Evolutionary conservation across 352 stramenopile genomes (phyloP), one percentile per base, ranked within the genome.

Genomic region (Thalassiosira exigua): DNA sequence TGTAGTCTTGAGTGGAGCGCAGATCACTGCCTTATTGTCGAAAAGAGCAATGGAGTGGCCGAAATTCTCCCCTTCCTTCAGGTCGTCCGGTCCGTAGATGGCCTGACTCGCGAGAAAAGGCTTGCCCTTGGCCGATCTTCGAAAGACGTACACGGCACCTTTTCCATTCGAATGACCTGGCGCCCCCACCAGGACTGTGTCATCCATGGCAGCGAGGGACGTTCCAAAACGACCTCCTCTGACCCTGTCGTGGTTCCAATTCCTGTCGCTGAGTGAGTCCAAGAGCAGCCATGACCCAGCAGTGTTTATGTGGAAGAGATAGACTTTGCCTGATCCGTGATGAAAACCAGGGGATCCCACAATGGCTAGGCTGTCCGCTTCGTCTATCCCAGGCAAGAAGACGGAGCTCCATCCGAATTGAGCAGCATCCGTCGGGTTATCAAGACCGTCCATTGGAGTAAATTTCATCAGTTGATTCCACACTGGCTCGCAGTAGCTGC

Each of bases 341-440:
- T 69, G 46, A 33, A 69, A 81, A n/a, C 85, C 85, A 66, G 85
- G 85, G 29, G 81, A 85, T 29, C 79, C 82, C 48, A 91, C 66
- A 0, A 90, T 71, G 36, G 59, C 66, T 1, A 85, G 48, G 24
- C 7, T 74, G 29, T 46, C 71, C 5, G 17, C 54, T 22, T 61
- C 7, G 21, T 75, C 66, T 24, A 24, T 57, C 12, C 48, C 59
- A 68, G 66, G 52, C 19, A 80, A 54, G 54, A 83, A 78, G 19
- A 75, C 36, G 30, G 69, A 44, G 54, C 75, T 85, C 56, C 46
- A 77, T 27, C 85, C 85, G 56, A 91, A 91, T 66, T 87, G 44
- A 68, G 72, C 79, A 68, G 61, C 27, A 52, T 82, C 69, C 17
- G 56, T 77, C 32, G 66, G 51, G 50, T 70, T 29, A 41, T 84